A percentile compares a stretch with the other conserved stretches of the same genome.
Conservation (phyloP, 306 rosid genomes). For the Arachis hypogaea region DNA sequence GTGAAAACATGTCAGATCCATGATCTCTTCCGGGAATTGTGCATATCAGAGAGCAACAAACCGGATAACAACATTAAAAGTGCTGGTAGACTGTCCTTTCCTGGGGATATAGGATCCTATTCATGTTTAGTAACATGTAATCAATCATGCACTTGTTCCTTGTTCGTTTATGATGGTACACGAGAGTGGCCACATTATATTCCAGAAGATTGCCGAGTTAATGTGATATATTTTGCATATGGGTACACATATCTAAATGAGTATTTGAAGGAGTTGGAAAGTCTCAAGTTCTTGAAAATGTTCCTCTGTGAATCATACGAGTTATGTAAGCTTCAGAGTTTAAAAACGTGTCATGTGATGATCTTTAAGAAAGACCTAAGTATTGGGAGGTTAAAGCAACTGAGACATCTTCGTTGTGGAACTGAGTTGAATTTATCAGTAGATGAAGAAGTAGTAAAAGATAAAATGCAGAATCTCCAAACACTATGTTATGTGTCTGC, state of each 20-base stretch:
- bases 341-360: background rate
- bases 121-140: background rate
- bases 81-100: constrained; percentile 14
- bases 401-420: background rate
- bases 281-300: background rate
- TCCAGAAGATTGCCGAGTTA: background rate
- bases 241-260: background rate
- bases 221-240: background rate
- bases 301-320: too few species aligned
- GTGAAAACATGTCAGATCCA: constrained; percentile 33
- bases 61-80: background rate
- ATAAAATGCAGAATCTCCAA: background rate
- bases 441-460: background rate
- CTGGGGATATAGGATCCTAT: background rate
- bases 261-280: background rate
- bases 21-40: constrained; percentile 1
- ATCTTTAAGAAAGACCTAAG: too few species aligned
- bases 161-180: background rate
- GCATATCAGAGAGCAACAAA: constrained; percentile 10
- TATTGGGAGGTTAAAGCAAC: constrained; percentile 5
- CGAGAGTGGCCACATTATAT: background rate
- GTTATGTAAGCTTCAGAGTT: background rate
- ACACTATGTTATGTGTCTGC: background rate
- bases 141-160: background rate
- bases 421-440: too few species aligned